A percentile compares a stretch with the other conserved stretches of the same genome.
Conservation (phyloP, 1,284 basidiomycete species). For the Cryptococcus maquisensis region DNA sequence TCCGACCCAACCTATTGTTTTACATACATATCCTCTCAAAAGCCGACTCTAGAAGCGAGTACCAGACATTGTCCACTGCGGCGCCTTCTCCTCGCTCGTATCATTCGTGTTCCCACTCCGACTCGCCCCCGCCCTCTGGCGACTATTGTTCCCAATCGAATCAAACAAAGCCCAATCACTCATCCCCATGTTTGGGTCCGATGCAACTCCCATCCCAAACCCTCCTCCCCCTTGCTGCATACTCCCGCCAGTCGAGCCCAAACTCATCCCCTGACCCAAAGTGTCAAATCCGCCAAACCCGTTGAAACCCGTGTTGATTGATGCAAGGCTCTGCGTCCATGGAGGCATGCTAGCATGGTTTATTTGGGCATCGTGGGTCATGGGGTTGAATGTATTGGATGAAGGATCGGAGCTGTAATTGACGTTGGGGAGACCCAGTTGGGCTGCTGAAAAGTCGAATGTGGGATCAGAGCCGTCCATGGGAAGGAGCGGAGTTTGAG, state of each 20-base stretch:
- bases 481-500: conserved; percentile 5
- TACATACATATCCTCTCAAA: no score
- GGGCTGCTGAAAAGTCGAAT: conserved; percentile 8
- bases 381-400: no score
- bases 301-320: neutral
- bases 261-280: neutral
- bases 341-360: no score
- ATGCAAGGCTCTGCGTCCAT: no score
- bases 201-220: neutral
- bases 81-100: neutral
- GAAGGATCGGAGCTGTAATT: no score
- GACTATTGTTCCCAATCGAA: neutral
- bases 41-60: no score
- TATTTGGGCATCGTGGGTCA: no score
- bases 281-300: neutral
- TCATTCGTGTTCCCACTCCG: neutral
- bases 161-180: conserved; percentile 10
- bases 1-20: no score
- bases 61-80: no score
- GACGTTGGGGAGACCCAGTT: neutral
- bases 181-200: conserved; percentile 6
- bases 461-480: conserved; percentile 8
- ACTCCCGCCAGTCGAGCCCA: neutral
- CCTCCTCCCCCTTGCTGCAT: neutral
- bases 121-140: neutral